These are phyloP conservation scores for Penicillium waksmanii DNA, from an alignment of 495 filamentous ascomycete genomes.

Conservation along the genomic window DNA sequence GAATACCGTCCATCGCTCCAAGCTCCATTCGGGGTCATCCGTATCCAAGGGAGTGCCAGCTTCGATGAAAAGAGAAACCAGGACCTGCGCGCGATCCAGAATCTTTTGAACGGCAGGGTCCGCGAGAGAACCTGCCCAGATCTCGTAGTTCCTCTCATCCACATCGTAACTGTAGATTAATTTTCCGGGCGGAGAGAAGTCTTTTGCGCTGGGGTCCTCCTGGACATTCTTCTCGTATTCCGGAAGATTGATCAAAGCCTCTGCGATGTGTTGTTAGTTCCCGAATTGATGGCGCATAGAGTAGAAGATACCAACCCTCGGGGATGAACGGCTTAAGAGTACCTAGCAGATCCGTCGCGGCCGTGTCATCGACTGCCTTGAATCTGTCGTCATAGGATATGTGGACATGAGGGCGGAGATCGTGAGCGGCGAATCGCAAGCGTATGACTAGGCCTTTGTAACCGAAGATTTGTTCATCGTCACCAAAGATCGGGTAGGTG, in stretches of 20 bases:
- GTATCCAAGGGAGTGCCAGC: constrained; percentile 74
- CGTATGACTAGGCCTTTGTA: constrained; percentile 79
- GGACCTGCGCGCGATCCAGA: constrained; percentile 76
- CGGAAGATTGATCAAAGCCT: constrained; percentile 61
- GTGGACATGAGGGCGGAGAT: constrained; percentile 75
- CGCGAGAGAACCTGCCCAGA: constrained; percentile 62
- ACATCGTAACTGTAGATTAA: constrained; percentile 54
- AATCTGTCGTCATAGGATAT: constrained; percentile 77
- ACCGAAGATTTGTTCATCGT: constrained; percentile 88
- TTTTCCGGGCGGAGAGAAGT: constrained; percentile 66
- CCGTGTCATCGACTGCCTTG: constrained; percentile 68
- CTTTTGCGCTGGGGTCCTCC: constrained; percentile 51
- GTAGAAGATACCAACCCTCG: constrained; percentile 51
- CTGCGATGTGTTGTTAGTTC: constrained; percentile 33
- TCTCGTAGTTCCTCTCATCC: constrained; percentile 57
- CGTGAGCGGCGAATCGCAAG: constrained; percentile 77
- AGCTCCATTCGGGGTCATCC: constrained; percentile 72
- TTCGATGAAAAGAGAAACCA: constrained; percentile 89
- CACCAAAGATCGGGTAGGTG: constrained; percentile 90
- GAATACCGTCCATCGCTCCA: constrained; percentile 86
- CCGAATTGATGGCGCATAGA: constrained; percentile 5
- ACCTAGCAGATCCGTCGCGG: constrained; percentile 67
- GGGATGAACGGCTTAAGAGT: constrained; percentile 69
- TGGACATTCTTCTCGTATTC: constrained; percentile 64
- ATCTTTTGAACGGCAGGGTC: constrained; percentile 64